Conservation (phyloP, 306 rosid genomes). For the Fagus crenata region DNA sequence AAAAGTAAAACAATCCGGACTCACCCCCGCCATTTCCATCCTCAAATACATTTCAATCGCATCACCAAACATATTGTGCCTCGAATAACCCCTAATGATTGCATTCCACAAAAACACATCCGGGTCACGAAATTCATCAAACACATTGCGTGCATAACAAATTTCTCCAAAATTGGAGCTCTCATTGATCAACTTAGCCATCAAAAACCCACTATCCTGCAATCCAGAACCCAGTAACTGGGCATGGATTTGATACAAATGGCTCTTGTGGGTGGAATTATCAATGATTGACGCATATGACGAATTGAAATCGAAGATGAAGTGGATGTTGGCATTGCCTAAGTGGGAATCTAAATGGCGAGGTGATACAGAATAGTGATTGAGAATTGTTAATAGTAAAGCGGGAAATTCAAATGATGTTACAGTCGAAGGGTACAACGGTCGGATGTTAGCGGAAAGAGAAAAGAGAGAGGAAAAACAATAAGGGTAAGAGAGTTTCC, state of each 20-base stretch:
- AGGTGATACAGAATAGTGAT: slow-evolving; percentile 28
- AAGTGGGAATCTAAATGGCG: slow-evolving; percentile 14
- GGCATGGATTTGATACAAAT: slow-evolving; percentile 54
- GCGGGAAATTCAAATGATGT: slow-evolving; percentile 25
- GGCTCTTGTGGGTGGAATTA: slow-evolving; percentile 40
- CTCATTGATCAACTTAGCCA: slow-evolving; percentile 47
- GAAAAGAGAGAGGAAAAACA: slow-evolving; percentile 3
- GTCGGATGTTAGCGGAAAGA: slow-evolving; percentile 33
- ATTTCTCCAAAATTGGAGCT: slow-evolving; percentile 44
- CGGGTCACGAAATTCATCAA: slow-evolving; percentile 48
- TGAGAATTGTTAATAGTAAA: slow-evolving; percentile 22
- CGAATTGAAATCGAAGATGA: slow-evolving; percentile 22
- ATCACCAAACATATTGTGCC: slow-evolving; percentile 34
- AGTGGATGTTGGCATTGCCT: slow-evolving; percentile 12
- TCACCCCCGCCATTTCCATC: slow-evolving; percentile 50
- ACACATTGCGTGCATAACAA: slow-evolving; percentile 60
- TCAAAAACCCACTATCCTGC: slow-evolving; percentile 41
- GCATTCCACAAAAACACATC: slow-evolving; percentile 68
- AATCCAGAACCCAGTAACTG: slow-evolving; percentile 42
- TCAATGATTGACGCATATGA: slow-evolving; percentile 46
- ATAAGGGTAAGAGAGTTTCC: slow-evolving; percentile 19
- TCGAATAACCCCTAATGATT: slow-evolving; percentile 53
- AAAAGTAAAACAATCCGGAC: slow-evolving; percentile 59
- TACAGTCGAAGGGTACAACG: background rate
- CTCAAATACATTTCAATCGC: slow-evolving; percentile 39